These are phyloP conservation scores for Fusarium nanum DNA, from an alignment of 2,329 filamentous ascomycete genomes.

Conservation along the genomic window DNA sequence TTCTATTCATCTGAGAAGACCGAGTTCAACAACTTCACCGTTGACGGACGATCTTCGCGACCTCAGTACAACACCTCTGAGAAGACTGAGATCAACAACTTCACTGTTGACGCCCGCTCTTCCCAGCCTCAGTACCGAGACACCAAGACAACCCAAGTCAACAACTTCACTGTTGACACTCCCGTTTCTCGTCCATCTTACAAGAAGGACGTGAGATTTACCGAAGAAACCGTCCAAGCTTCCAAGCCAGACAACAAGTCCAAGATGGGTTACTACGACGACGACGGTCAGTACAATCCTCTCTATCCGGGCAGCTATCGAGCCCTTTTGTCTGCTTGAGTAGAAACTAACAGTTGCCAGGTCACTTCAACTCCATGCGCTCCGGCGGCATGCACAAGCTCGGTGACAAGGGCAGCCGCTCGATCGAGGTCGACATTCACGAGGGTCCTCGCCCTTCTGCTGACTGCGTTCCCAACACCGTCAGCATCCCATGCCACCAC, in stretches of 20 bases:
- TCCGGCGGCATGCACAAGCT: constrained; percentile 66
- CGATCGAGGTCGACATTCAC: constrained; percentile 61
- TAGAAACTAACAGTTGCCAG: constrained; percentile 52
- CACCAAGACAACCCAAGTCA: constrained; percentile 38
- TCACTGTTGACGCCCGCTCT: constrained; percentile 46
- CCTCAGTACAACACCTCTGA: constrained; percentile 37
- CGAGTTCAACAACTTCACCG: constrained; percentile 40
- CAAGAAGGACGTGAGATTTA: constrained; percentile 69
- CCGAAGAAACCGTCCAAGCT: constrained; percentile 74
- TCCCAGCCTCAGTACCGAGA: constrained; percentile 39
- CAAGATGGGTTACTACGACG: constrained; percentile 76
- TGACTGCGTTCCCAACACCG: constrained; percentile 75
- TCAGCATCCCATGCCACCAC: constrained; percentile 99
- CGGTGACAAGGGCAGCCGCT: constrained; percentile 62
- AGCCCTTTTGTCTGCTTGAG: neutral
- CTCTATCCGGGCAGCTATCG: neutral
- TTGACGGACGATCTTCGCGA: constrained; percentile 32
- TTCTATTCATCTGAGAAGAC: constrained; percentile 42
- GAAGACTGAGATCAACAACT: constrained; percentile 47
- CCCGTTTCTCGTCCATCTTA: constrained; percentile 58
- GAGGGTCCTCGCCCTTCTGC: constrained; percentile 22
- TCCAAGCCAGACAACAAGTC: constrained; percentile 58
- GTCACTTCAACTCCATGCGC: constrained; percentile 70
- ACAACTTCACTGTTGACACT: constrained; percentile 50
- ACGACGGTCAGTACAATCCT: constrained; percentile 61